Percentiles rank a stretch among this genome's conserved stretches.
phyloP scores from a whole-genome alignment of 2,329 filamentous ascomycete genomes.

The Verticillium nonalfalfae region DNA sequence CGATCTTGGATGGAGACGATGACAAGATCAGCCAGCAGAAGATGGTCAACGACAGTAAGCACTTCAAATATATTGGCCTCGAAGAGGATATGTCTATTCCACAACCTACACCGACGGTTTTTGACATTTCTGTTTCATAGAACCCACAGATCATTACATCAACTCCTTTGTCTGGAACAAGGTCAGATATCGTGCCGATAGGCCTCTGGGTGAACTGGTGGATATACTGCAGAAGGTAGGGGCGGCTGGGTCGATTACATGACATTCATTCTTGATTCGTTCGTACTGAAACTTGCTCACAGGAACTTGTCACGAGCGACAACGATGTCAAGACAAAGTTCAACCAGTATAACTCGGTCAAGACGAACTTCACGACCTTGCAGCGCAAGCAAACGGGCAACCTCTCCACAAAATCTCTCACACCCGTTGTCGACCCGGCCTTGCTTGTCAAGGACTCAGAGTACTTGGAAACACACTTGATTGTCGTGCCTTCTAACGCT shows the following conservation, averaged over 20 bases:
- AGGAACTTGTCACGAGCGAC: conserved; percentile 89
- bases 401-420: conserved; percentile 86
- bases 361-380: conserved; percentile 73
- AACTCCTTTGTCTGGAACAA: conserved; percentile 93
- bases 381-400: conserved; percentile 94
- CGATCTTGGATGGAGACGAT: conserved; percentile 78
- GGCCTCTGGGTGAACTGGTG: conserved; percentile 79
- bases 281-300: neutral
- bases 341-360: conserved; percentile 88
- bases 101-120: neutral
- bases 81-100: neutral
- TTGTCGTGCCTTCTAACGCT: conserved; percentile 74
- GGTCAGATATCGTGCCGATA: conserved; percentile 92
- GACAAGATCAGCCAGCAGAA: conserved; percentile 80
- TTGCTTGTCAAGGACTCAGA: conserved; percentile 84
- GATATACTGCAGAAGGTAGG: conserved; percentile 79
- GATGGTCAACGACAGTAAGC: conserved; percentile 86
- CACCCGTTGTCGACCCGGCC: conserved; percentile 77
- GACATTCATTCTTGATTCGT: neutral
- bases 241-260: neutral
- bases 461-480: conserved; percentile 91
- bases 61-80: neutral
- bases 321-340: conserved; percentile 94
- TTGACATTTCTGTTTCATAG: conserved; percentile 36
- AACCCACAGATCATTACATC: conserved; percentile 92